Percentiles rank a stretch among this genome's conserved stretches.
phyloP scores from a whole-genome alignment of 768 basidiomycete species.

The Coprinopsis marcescibilis region DNA sequence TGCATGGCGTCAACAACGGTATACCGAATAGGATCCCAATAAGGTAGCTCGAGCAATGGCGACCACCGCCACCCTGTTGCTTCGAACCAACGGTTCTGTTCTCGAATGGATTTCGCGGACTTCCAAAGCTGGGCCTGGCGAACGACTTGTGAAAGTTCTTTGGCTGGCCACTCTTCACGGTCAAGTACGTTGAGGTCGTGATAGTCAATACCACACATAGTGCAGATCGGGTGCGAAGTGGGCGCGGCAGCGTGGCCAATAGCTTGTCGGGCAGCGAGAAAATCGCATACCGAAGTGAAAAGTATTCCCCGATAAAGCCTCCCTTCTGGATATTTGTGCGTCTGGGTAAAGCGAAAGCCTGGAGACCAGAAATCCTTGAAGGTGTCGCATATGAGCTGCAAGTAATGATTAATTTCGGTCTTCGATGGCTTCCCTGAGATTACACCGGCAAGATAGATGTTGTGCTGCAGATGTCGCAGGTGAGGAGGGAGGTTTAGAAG shows the following conservation, averaged over 20 bases:
- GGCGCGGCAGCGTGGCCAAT: constrained; percentile 18
- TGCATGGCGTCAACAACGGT: no score
- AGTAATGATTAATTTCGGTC: constrained; percentile 26
- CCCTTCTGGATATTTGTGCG: constrained; percentile 15
- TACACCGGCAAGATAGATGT: constrained; percentile 19
- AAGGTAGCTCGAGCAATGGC: constrained; percentile 20
- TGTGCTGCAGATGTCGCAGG: constrained; percentile 22
- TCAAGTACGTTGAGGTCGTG: background rate
- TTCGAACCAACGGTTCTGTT: constrained; percentile 9
- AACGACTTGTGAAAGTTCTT: no score
- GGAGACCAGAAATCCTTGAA: constrained; percentile 23
- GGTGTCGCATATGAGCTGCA: constrained; percentile 28
- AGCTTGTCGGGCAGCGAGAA: constrained; percentile 25
- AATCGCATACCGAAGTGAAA: constrained; percentile 27
- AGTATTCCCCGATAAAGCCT: constrained; percentile 18
- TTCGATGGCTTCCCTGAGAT: constrained; percentile 19
- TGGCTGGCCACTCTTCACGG: background rate
- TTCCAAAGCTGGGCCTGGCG: constrained; percentile 11
- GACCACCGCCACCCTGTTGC: constrained; percentile 15
- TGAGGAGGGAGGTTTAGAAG: constrained; percentile 31
- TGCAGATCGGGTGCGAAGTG: constrained; percentile 21
- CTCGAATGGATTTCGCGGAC: constrained; percentile 5
- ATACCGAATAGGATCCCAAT: constrained; percentile 22
- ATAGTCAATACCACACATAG: constrained; percentile 16
- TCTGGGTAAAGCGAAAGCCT: constrained; percentile 22